A percentile compares a stretch with the other conserved stretches of the same genome.
These are phyloP conservation scores for Nissolia schottii DNA, from an alignment of 306 rosid species.

Conservation along the genomic window DNA sequence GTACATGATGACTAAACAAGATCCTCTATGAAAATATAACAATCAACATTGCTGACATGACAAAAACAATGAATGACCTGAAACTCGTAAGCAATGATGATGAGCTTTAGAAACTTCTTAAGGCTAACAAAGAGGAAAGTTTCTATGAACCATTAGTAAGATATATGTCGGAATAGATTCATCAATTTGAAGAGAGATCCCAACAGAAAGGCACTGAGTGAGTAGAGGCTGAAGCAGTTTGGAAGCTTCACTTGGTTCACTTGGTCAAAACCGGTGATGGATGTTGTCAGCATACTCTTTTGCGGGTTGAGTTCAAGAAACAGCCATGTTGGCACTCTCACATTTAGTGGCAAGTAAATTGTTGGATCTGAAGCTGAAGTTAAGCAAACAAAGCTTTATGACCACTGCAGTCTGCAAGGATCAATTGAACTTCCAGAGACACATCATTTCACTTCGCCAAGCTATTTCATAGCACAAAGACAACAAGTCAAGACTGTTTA, in stretches of 20 bases:
- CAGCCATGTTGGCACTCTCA: conserved; percentile 63
- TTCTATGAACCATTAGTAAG: conserved; percentile 56
- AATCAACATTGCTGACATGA: conserved; percentile 42
- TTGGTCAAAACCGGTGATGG: too few relatives aligned
- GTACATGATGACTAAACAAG: too few relatives aligned
- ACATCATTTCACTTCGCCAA: conserved; percentile 56
- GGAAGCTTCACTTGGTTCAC: too few relatives aligned
- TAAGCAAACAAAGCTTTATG: conserved; percentile 47
- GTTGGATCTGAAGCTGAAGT: conserved; percentile 56
- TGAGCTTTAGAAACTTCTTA: conserved; percentile 80
- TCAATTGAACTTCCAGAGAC: conserved; percentile 53
- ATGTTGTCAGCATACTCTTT: too few relatives aligned
- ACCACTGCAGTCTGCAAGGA: conserved; percentile 89
- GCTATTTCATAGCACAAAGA: conserved; percentile 60
- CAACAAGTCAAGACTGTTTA: conserved; percentile 27
- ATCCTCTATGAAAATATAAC: conserved; percentile 54
- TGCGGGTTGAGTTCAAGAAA: too few relatives aligned
- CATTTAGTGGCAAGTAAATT: conserved; percentile 53
- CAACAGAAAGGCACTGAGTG: too few relatives aligned
- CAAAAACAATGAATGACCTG: conserved; percentile 66
- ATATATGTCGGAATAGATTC: too few relatives aligned
- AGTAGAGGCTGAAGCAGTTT: too few relatives aligned
- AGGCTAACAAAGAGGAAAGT: conserved; percentile 59
- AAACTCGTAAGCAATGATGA: conserved; percentile 61
- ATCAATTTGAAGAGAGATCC: too few relatives aligned